Evolutionary conservation across 176 grass and related monocot species (phyloP).

Genomic region (Musa beccarii): DNA sequence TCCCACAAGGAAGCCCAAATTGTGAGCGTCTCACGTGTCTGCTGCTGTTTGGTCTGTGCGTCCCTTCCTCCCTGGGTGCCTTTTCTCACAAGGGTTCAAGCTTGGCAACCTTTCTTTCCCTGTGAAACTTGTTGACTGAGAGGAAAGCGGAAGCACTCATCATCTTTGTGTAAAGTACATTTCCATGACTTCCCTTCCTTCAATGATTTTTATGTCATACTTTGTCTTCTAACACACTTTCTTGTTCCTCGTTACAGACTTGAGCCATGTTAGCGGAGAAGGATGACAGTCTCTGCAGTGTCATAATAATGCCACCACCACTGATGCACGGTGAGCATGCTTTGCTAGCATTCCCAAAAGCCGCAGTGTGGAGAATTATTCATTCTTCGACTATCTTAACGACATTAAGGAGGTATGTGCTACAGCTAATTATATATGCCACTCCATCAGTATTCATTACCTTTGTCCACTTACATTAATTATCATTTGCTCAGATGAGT

Average conservation of each 20-base stretch:
- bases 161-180: not conserved
- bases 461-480: not conserved
- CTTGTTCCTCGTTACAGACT: too few relatives aligned
- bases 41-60: not conserved
- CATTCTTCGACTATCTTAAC: too few relatives aligned
- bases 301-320: too few relatives aligned
- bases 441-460: not conserved
- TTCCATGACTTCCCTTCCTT: not conserved
- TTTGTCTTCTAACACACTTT: too few relatives aligned
- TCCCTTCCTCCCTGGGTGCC: not conserved
- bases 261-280: too few relatives aligned
- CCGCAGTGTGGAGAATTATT: too few relatives aligned
- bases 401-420: too few relatives aligned
- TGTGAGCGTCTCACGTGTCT: not conserved
- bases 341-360: too few relatives aligned
- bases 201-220: not conserved
- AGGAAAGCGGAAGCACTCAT: not conserved
- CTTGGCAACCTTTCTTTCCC: not conserved
- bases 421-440: not conserved
- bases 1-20: too few relatives aligned
- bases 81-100: not conserved
- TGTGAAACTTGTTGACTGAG: slow-evolving; percentile 4
- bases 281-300: too few relatives aligned
- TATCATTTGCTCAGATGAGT: not conserved
- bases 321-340: too few relatives aligned